A percentile compares a stretch with the other conserved stretches of the same genome.
Conservation (phyloP, 192 early-diverging fungal genomes). For the Phlyctochytrium bullatum region DNA sequence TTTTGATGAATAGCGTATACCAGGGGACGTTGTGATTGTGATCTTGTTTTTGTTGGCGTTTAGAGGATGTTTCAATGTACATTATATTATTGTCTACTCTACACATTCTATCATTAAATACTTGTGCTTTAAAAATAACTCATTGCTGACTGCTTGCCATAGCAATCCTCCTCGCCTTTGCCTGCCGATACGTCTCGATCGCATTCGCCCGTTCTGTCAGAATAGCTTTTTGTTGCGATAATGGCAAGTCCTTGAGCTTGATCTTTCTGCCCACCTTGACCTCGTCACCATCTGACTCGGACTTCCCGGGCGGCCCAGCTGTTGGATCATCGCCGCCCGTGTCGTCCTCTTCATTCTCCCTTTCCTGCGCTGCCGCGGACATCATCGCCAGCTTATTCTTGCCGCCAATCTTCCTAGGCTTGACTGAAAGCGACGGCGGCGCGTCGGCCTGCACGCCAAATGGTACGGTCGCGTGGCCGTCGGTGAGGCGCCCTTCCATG, state of each 20-base stretch:
- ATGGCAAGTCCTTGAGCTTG: constrained; percentile 16
- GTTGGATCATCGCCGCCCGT: no score
- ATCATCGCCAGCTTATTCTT: constrained; percentile 19
- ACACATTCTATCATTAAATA: no score
- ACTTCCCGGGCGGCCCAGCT: no score
- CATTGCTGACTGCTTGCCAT: no score
- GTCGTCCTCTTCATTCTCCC: constrained; percentile 46
- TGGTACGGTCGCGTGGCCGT: constrained; percentile 6
- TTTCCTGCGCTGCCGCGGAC: constrained; percentile 30
- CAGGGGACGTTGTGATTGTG: no score
- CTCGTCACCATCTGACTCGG: constrained; percentile 20
- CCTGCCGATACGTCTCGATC: neutral
- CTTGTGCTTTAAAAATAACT: no score
- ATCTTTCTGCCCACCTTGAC: constrained; percentile 40
- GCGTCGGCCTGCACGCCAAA: constrained; percentile 21
- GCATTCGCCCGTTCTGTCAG: constrained; percentile 9
- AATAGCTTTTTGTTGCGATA: constrained; percentile 17
- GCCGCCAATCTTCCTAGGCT: constrained; percentile 30
- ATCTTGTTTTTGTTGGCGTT: no score
- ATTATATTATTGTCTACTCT: no score
- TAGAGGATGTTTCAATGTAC: no score
- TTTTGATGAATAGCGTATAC: no score
- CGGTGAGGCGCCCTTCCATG: constrained; percentile 1
- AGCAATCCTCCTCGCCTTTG: neutral
- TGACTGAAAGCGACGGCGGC: constrained; percentile 15